Evolutionary conservation across 164 flowering plant genomes (phyloP), one percentile per base, ranked within the genome.

Genomic region (Liriodendron chinense): DNA sequence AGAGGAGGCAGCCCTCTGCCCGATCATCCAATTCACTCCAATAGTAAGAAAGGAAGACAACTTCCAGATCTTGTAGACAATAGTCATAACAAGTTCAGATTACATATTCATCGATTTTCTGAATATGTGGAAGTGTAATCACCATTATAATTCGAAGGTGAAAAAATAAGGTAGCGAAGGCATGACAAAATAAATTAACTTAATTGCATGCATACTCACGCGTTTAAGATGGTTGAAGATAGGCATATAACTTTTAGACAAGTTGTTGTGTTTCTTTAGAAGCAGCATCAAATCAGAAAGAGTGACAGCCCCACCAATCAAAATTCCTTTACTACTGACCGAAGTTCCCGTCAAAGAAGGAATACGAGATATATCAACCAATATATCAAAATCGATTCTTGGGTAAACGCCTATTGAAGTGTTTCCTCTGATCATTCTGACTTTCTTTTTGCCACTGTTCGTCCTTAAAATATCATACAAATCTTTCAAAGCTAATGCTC

Each of bases 341-440:
- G 73, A 50, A 20, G 73, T 6, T 28, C 7, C 73, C 64, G 53
- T n/a, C 47, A 71, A 53, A 56, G 73, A 50, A 71, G 65, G 73
- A 48, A 71, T 56, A 50, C 12, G 73, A 24, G 73, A 71, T 50
- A 71, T 56, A 53, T 71, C 73, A 50, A 71, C 73, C 9, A 71
- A 20, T 53, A 71, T 20, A 26, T 71, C 65, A 53, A 20, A 14
- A 50, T 71, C 64, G 12, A 24, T 34, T 50, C 20, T 12, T 71
- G 73, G 73, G 23, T 71, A 71, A 25, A 71, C n/a, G 21, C 73
- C 73, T 18, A n/a, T 71, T 53, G 73, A 71, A 23, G 73, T 71
- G 64, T 71, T 50, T 26, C 65, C 73, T 63, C 73, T 34, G 25
- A 71, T 26, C 23, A 71, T 21, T 57, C 65, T 71, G 26, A 71